Base-by-base conservation (phyloP, 371 early-diverging fungal species). In the Haplosporangium sp. region DNA sequence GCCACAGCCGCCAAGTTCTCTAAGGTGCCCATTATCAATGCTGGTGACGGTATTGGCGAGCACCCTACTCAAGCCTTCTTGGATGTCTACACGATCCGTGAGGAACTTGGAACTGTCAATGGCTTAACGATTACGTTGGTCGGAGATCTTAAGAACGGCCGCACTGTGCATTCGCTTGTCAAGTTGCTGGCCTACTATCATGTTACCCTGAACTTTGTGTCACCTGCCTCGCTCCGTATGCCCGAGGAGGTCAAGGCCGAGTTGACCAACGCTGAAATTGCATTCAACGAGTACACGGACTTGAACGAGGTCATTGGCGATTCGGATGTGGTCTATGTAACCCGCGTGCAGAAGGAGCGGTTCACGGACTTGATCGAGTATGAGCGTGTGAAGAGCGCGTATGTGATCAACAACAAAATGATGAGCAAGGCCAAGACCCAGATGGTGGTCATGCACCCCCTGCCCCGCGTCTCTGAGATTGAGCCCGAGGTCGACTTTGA, bases 401-500 rank as follows among this genome's bases (percentile, higher is more conserved):
- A 92, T 80, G 86, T 95, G 62, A 87, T 99, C 74, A 95, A 95
- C 85, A 95, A 95, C 84, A 65, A 65, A 59, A 50, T 50, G 50
- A 50, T 50, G 50, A 50, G 50, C 50, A 50, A 50, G 50, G 50
- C 87, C 76, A 98, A 99, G 86, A 83, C 92, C 41, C 93, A 95
- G 79, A 97, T 98, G 98, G 93, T 97, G 79, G 95, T 98, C 51
- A 95, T 98, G 96, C 99, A 98, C 89, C 98, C 99, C 69, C 83
- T 98, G 71, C 99, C 99, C 16, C 90, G 99, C 71, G 92, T 98
- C 38, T 91, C 93, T 45, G 98, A 98, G 85, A 97, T 99, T 72
- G 95, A 94, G 62, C 94, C 94, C 53, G 98, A 97, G 81, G 97
- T 99, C 48, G 99, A 98, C 81, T 95, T 95, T 71, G 98, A 98